A percentile compares a stretch with the other conserved stretches of the same genome.
phyloP scores from a whole-genome alignment of 305 asterid species.

The Vinca major region DNA sequence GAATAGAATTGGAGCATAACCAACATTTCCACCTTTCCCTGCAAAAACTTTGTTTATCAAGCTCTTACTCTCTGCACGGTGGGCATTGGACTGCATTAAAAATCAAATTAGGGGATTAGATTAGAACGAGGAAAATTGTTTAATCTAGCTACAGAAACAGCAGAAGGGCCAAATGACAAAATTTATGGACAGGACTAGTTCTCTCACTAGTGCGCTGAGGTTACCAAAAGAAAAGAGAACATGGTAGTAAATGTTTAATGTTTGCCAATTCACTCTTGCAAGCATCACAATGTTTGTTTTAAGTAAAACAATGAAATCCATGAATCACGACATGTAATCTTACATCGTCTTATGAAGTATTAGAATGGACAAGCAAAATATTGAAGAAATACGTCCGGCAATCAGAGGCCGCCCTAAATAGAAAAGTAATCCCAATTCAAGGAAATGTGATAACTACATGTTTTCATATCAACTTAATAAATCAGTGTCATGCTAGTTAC shows the following conservation, averaged over 20 bases:
- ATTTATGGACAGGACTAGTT: background rate
- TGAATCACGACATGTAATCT: background rate
- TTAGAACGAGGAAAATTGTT: background rate
- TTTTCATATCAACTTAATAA: background rate
- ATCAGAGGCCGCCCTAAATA: background rate
- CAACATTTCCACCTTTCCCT: constrained; percentile 47
- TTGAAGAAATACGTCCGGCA: background rate
- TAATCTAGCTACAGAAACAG: background rate
- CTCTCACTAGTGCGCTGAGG: background rate
- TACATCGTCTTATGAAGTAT: background rate
- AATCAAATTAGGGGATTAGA: constrained; percentile 25
- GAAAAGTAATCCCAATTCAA: background rate
- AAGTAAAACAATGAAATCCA: background rate
- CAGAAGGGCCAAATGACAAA: background rate
- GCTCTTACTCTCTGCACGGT: constrained; percentile 35
- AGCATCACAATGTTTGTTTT: background rate
- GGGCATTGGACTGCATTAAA: constrained; percentile 60
- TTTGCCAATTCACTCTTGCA: background rate
- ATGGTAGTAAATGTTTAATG: background rate
- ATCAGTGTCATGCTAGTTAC: constrained; percentile 1
- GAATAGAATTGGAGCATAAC: constrained; percentile 86
- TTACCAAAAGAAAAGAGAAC: background rate
- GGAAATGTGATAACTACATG: background rate
- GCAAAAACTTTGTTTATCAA: constrained; percentile 48
- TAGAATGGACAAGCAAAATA: background rate